Evolutionary conservation across 352 stramenopile genomes (phyloP).

Genomic region (Globisporangium lucens): DNA sequence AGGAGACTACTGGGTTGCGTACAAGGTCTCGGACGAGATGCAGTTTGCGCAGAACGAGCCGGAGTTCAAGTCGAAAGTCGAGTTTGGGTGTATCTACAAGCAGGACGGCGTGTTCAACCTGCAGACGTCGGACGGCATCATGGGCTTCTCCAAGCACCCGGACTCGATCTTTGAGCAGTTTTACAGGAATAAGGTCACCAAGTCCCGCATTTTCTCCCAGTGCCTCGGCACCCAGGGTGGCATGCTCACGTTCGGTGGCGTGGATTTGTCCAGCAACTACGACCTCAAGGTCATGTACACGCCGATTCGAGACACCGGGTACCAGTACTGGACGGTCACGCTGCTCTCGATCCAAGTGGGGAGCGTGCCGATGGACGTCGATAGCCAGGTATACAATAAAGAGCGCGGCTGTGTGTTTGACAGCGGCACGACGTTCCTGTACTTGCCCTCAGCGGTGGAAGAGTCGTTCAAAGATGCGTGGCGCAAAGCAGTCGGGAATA

Average conservation of each 20-base stretch:
- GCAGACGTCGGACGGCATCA: conserved; percentile 95
- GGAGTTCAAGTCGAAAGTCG: conserved; percentile 46
- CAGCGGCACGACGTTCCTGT: conserved; percentile 79
- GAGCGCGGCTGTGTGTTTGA: conserved; percentile 75
- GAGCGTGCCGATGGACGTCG: conserved; percentile 26
- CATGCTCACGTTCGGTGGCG: conserved; percentile 90
- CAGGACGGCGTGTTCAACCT: conserved; percentile 90
- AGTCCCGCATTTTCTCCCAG: conserved; percentile 89
- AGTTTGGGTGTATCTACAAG: conserved; percentile 94
- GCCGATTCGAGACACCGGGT: conserved; percentile 63
- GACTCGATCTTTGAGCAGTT: conserved; percentile 92
- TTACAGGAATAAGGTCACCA: conserved; percentile 74
- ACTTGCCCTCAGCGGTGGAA: conserved; percentile 42
- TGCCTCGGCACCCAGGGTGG: conserved; percentile 90
- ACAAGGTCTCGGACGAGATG: conserved; percentile 82
- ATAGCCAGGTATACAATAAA: conserved; percentile 45
- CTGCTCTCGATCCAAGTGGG: conserved; percentile 54
- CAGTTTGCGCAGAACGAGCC: conserved; percentile 26
- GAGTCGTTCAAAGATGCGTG: conserved; percentile 47
- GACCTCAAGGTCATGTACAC: conserved; percentile 85
- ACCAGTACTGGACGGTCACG: conserved; percentile 79
- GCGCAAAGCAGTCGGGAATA: conserved; percentile 36
- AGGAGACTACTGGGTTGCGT: conserved; percentile 90
- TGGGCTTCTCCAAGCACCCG: conserved; percentile 92
- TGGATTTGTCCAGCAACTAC: conserved; percentile 64